These are phyloP conservation scores for Stevia rebaudiana DNA, from an alignment of 140 eudicot species.

Conservation along the genomic window DNA sequence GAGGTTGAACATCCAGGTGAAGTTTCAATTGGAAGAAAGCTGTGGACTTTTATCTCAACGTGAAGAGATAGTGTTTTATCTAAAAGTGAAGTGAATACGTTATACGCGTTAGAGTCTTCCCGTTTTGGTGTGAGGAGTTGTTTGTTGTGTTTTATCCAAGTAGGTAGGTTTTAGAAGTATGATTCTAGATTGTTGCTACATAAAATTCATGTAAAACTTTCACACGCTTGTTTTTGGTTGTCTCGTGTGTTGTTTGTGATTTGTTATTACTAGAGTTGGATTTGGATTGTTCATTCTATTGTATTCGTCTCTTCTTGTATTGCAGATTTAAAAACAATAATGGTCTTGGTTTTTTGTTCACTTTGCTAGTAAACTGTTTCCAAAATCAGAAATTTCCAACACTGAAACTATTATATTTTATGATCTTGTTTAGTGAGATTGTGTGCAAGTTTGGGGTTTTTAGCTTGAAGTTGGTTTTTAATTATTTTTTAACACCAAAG, in stretches of 20 bases:
- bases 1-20: slow-evolving; percentile 91
- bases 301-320: neutral
- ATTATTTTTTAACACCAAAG: no score
- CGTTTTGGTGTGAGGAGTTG: slow-evolving; percentile 31
- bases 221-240: slow-evolving; percentile 11
- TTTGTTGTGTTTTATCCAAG: slow-evolving; percentile 10
- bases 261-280: neutral
- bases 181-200: slow-evolving; percentile 22
- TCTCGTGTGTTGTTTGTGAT: slow-evolving; percentile 17
- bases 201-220: slow-evolving; percentile 35
- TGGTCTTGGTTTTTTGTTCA: neutral
- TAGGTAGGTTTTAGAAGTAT: slow-evolving; percentile 25
- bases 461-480: no score
- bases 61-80: slow-evolving; percentile 16
- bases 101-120: slow-evolving; percentile 30
- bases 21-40: slow-evolving; percentile 87
- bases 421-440: neutral
- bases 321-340: neutral
- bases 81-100: slow-evolving; percentile 10
- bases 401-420: neutral
- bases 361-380: neutral
- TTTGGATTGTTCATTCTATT: neutral
- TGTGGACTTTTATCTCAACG: slow-evolving; percentile 77
- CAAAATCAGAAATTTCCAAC: neutral
- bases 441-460: no score